Conservation (phyloP, 805 yeast species). For the Candida maris region DNA sequence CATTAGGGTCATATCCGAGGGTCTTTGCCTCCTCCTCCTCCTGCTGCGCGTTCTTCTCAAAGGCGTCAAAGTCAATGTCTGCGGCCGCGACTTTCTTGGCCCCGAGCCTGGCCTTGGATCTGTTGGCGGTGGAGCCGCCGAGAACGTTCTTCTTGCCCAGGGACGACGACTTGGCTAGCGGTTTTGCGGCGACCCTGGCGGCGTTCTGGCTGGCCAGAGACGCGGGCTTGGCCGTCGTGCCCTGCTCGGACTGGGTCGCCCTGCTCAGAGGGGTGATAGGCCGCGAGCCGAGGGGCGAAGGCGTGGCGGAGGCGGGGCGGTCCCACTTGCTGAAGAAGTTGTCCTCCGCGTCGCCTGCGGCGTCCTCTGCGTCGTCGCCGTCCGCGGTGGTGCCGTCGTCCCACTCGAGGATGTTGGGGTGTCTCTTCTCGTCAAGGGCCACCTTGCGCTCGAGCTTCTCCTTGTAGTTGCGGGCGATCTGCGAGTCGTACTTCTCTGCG, state of each 20-base stretch:
- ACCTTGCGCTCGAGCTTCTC: constrained; percentile 72
- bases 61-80: constrained; percentile 55
- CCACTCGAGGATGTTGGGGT: constrained; percentile 72
- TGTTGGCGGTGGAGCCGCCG: constrained; percentile 43
- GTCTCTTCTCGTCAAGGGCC: constrained; percentile 57
- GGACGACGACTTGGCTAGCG: constrained; percentile 15
- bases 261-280: constrained; percentile 39
- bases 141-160: constrained; percentile 36
- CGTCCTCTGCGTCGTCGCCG: constrained; percentile 52
- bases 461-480: constrained; percentile 76
- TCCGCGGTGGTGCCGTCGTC: constrained; percentile 38
- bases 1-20: constrained; percentile 49
- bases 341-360: constrained; percentile 58
- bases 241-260: constrained; percentile 23
- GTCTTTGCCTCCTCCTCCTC: constrained; percentile 69
- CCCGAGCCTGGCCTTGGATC: constrained; percentile 54
- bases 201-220: constrained; percentile 24
- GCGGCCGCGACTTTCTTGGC: constrained; percentile 52
- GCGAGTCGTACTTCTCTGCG: constrained; percentile 72
- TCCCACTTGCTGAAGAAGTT: constrained; percentile 93
- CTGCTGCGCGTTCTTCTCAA: constrained; percentile 73
- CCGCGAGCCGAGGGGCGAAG: constrained; percentile 46
- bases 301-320: constrained; percentile 54
- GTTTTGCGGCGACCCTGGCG: constrained; percentile 30
- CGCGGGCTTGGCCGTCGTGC: constrained; percentile 14